Conservation (phyloP, 306 rosid species). For the Citrullus mucosospermus region DNA sequence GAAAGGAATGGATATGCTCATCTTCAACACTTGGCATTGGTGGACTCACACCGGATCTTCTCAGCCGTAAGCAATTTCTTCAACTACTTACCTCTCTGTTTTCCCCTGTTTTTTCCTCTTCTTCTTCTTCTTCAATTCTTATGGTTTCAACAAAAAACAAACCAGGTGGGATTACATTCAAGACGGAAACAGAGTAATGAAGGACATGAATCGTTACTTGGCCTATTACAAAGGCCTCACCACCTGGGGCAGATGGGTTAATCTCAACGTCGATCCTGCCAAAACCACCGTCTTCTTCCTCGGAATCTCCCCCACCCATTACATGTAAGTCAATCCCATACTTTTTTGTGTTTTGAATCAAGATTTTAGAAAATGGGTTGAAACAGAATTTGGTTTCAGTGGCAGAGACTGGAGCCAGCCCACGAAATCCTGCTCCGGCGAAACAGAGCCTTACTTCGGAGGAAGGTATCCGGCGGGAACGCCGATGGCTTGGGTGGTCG, state of each 20-base stretch:
- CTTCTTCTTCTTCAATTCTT: too few relatives aligned
- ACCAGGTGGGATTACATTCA: constrained; percentile 59
- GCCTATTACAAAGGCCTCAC: constrained; percentile 70
- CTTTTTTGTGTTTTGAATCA: background rate
- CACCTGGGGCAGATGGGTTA: constrained; percentile 85
- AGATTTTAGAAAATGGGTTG: background rate
- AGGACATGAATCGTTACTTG: constrained; percentile 72
- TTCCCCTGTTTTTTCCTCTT: too few relatives aligned
- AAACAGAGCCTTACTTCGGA: constrained; percentile 53
- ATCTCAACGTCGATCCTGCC: constrained; percentile 44
- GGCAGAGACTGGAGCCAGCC: constrained; percentile 88
- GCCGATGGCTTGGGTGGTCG: constrained; percentile 70
- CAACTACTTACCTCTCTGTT: background rate
- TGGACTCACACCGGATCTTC: constrained; percentile 81
- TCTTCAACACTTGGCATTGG: constrained; percentile 98
- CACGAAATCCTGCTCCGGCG: constrained; percentile 51
- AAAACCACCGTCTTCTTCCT: constrained; percentile 78
- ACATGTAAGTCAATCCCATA: constrained; percentile 31
- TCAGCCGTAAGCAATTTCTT: constrained; percentile 49
- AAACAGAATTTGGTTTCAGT: constrained; percentile 18
- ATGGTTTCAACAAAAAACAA: background rate
- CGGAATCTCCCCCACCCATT: constrained; percentile 89
- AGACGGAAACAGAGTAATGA: constrained; percentile 35
- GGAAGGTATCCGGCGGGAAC: constrained; percentile 72
- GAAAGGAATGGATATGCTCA: constrained; percentile 66